These are phyloP conservation scores for Trypanosoma avium DNA, from an alignment of 208 protist genomes.

Conservation along the genomic window DNA sequence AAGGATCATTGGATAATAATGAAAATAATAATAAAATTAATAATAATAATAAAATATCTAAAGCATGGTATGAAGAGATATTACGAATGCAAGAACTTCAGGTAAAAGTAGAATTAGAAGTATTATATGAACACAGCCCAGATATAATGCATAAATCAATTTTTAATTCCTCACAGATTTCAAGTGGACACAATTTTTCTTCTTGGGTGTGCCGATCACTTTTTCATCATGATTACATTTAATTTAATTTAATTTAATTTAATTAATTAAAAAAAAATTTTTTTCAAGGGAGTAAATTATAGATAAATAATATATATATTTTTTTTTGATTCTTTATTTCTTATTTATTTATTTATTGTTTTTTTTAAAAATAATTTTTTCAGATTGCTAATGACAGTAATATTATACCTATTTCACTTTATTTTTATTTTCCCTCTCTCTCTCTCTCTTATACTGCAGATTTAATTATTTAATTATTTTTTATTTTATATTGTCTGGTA, in stretches of 20 bases:
- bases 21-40: background rate
- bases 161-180: background rate
- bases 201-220: slow-evolving; percentile 42
- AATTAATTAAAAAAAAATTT: no score
- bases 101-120: slow-evolving; percentile 49
- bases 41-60: background rate
- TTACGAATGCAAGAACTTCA: slow-evolving; percentile 27
- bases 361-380: slow-evolving; percentile 3
- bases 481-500: background rate
- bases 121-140: slow-evolving; percentile 24
- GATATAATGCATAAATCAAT: background rate
- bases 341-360: background rate
- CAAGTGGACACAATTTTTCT: slow-evolving; percentile 17
- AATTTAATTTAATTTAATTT: no score
- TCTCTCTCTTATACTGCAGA: background rate
- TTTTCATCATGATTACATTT: slow-evolving; percentile 43
- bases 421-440: background rate
- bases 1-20: background rate
- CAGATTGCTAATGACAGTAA: background rate
- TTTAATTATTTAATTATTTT: background rate
- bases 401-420: background rate
- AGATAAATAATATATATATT: slow-evolving; percentile 11
- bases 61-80: slow-evolving; percentile 35
- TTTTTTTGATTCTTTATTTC: background rate
- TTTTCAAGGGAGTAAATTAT: background rate